Evolutionary conservation across 2,329 filamentous ascomycete species (phyloP).

Genomic region (Colletotrichum shisoi): DNA sequence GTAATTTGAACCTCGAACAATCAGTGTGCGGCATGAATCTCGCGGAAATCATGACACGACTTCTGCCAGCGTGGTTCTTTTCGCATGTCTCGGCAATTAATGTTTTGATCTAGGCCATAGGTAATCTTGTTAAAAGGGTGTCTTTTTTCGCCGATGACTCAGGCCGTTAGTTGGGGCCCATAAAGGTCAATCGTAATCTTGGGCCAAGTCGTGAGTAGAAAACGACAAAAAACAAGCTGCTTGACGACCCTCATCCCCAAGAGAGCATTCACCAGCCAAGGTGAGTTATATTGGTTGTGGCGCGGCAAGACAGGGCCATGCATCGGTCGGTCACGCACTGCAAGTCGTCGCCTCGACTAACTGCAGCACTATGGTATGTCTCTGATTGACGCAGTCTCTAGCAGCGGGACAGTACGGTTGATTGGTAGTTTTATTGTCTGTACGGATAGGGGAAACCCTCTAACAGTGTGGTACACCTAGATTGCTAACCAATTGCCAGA

Average conservation of each 20-base stretch:
- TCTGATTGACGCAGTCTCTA: background rate
- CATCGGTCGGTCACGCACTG: background rate
- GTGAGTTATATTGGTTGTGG: constrained; percentile 19
- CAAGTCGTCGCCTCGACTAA: constrained; percentile 11
- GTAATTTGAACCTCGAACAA: background rate
- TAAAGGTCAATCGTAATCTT: too few relatives aligned
- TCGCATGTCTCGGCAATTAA: background rate
- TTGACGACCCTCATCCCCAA: background rate
- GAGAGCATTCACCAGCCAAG: constrained; percentile 7
- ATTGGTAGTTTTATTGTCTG: too few relatives aligned
- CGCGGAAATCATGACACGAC: constrained; percentile 1
- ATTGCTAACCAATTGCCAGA: too few relatives aligned
- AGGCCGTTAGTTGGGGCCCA: too few relatives aligned
- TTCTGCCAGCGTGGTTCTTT: background rate
- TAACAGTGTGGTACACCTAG: too few relatives aligned
- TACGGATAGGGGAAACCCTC: too few relatives aligned
- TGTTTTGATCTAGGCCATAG: background rate
- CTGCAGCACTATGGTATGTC: background rate
- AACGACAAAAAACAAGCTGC: background rate
- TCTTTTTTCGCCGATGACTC: too few relatives aligned
- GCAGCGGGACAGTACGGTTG: too few relatives aligned
- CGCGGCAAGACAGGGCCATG: constrained; percentile 19
- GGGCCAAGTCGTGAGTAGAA: background rate
- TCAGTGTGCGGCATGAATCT: background rate
- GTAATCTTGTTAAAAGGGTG: too few relatives aligned